Evolutionary conservation across 192 early-diverging fungal genomes (phyloP).

Genomic region (Backusella macrospora): DNA sequence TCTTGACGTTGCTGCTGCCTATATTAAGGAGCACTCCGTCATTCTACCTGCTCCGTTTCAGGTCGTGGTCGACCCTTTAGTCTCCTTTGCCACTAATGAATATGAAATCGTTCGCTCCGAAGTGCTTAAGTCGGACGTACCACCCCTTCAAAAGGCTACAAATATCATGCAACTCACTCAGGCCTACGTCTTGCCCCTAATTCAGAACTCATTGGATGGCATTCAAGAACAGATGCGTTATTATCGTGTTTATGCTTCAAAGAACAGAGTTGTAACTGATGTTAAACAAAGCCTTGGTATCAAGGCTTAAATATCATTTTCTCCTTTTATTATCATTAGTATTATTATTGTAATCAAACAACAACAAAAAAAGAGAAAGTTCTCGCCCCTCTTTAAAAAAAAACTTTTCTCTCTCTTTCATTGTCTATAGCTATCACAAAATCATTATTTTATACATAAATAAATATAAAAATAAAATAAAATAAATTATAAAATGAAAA

Average conservation of each 20-base stretch:
- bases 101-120: conserved; percentile 54
- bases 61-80: conserved; percentile 44
- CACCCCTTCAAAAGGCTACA: conserved; percentile 56
- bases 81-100: conserved; percentile 49
- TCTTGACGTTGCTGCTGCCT: conserved; percentile 44
- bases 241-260: conserved; percentile 30
- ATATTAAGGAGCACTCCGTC: conserved; percentile 47
- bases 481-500: no score
- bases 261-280: conserved; percentile 30
- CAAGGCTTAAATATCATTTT: conserved; percentile 23
- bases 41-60: conserved; percentile 50
- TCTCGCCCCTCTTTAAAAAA: no score
- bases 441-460: no score
- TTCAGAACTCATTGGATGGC: conserved; percentile 46
- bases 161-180: conserved; percentile 54
- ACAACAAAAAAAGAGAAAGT: background rate
- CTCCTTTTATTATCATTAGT: no score
- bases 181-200: conserved; percentile 51
- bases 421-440: no score
- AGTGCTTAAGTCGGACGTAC: conserved; percentile 44
- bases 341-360: no score
- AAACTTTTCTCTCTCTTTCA: no score
- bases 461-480: no score
- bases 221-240: conserved; percentile 43
- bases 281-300: conserved; percentile 23